These are phyloP conservation scores for Lupinus albus DNA, from an alignment of 306 rosid species.

Conservation along the genomic window DNA sequence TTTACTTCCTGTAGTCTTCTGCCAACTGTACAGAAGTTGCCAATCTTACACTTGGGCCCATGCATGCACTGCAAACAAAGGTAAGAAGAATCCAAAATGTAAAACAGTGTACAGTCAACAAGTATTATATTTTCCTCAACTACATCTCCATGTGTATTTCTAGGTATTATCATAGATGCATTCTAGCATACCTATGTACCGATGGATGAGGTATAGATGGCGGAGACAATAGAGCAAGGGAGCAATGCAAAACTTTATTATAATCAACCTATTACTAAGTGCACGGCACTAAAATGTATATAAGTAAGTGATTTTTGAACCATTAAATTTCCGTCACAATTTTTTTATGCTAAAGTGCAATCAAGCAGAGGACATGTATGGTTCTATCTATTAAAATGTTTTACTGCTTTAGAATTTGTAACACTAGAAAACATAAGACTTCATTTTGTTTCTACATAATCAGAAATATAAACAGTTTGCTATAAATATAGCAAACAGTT, in stretches of 20 bases:
- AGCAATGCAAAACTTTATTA: conserved; percentile 11
- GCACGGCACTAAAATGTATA: too few species aligned
- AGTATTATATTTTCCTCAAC: background rate
- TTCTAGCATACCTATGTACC: conserved; percentile 8
- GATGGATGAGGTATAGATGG: conserved; percentile 1
- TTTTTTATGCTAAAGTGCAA: background rate
- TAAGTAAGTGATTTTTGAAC: too few species aligned
- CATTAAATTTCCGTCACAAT: background rate
- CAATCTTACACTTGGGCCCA: conserved; percentile 95
- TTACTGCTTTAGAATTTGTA: background rate
- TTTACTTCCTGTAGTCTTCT: conserved; percentile 97
- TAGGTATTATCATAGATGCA: conserved; percentile 16
- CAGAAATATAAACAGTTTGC: conserved; percentile 41
- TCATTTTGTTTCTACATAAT: background rate
- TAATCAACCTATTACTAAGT: conserved; percentile 7
- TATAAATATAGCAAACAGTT: conserved; percentile 29
- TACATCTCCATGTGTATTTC: conserved; percentile 1
- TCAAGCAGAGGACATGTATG: background rate
- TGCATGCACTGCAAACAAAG: conserved; percentile 88
- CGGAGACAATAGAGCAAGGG: conserved; percentile 9
- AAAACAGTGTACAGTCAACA: conserved; percentile 20
- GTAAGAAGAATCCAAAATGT: conserved; percentile 31
- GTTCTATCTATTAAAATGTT: background rate
- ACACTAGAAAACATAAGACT: background rate
- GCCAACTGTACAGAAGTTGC: conserved; percentile 86